These are phyloP conservation scores for Salinomyces thailandicus DNA, from an alignment of 2,329 filamentous ascomycete species.

Conservation along the genomic window DNA sequence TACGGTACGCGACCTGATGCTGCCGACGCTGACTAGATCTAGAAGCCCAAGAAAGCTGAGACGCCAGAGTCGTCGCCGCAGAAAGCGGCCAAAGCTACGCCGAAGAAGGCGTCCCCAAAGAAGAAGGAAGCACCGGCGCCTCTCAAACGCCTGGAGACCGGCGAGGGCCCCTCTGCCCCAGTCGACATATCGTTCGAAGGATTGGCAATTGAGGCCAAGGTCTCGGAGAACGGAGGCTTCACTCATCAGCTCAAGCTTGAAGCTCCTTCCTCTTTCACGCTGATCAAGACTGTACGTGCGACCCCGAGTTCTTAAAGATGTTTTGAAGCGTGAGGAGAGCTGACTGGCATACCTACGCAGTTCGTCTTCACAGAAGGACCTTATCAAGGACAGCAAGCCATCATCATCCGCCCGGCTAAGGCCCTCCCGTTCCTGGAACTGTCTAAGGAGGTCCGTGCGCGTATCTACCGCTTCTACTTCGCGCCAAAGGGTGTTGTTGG, in stretches of 20 bases:
- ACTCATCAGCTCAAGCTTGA: slow-evolving; percentile 23
- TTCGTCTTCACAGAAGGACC: slow-evolving; percentile 19
- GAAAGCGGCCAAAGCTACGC: slow-evolving; percentile 7
- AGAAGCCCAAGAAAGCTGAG: slow-evolving; percentile 7
- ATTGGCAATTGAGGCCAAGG: slow-evolving; percentile 11
- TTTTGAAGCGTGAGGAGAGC: neutral
- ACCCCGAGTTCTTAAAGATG: neutral
- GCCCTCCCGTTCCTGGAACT: slow-evolving; percentile 27
- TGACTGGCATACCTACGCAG: neutral
- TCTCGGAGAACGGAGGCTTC: slow-evolving; percentile 15
- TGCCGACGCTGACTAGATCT: slow-evolving; percentile 3
- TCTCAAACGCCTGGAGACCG: slow-evolving; percentile 10
- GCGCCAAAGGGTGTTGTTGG: slow-evolving; percentile 16
- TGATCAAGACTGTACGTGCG: slow-evolving; percentile 23
- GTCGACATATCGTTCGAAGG: slow-evolving; percentile 20
- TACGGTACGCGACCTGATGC: slow-evolving; percentile 7
- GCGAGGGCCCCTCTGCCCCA: slow-evolving; percentile 9
- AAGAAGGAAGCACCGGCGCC: slow-evolving; percentile 8
- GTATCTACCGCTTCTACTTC: slow-evolving; percentile 24
- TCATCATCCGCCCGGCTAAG: slow-evolving; percentile 26
- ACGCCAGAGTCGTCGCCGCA: slow-evolving; percentile 7
- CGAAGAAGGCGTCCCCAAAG: slow-evolving; percentile 10
- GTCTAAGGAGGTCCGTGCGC: slow-evolving; percentile 16
- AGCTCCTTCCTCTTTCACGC: slow-evolving; percentile 22
- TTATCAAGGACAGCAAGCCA: slow-evolving; percentile 24